Conservation (phyloP, 2,329 filamentous ascomycete genomes). For the Mollisiaceae sp. region DNA sequence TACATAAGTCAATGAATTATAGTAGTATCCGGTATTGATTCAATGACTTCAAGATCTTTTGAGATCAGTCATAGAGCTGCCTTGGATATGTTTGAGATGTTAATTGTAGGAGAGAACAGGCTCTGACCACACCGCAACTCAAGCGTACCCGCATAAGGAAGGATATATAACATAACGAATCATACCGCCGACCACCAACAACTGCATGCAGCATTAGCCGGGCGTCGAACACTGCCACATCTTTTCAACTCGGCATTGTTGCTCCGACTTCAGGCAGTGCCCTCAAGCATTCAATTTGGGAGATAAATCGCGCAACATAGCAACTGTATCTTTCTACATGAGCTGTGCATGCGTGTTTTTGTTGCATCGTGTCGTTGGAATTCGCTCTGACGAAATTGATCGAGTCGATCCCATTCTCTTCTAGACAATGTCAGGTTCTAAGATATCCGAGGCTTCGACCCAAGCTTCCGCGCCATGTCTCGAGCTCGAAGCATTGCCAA, state of each 20-base stretch:
- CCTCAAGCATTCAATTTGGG: no score
- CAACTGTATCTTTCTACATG: not conserved
- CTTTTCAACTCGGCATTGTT: not conserved
- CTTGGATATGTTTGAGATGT: not conserved
- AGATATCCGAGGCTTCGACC: not conserved
- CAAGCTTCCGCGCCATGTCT: not conserved
- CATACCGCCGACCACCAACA: not conserved
- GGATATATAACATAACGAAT: not conserved
- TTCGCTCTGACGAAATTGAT: not conserved
- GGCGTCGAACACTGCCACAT: not conserved
- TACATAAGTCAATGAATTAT: not conserved
- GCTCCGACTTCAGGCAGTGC: not conserved
- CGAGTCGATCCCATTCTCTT: no score
- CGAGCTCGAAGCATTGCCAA: not conserved
- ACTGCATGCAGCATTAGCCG: not conserved
- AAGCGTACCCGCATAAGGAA: not conserved
- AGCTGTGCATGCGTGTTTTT: not conserved
- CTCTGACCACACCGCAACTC: not conserved
- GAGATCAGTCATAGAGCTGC: not conserved
- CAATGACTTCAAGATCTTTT: not conserved
- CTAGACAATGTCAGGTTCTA: not conserved
- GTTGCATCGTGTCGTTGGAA: not conserved
- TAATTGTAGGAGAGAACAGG: not conserved
- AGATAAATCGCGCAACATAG: no score
- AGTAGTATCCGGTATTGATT: not conserved